phyloP scores from a whole-genome alignment of 352 stramenopile species.

The Phytophthora citrophthora region DNA sequence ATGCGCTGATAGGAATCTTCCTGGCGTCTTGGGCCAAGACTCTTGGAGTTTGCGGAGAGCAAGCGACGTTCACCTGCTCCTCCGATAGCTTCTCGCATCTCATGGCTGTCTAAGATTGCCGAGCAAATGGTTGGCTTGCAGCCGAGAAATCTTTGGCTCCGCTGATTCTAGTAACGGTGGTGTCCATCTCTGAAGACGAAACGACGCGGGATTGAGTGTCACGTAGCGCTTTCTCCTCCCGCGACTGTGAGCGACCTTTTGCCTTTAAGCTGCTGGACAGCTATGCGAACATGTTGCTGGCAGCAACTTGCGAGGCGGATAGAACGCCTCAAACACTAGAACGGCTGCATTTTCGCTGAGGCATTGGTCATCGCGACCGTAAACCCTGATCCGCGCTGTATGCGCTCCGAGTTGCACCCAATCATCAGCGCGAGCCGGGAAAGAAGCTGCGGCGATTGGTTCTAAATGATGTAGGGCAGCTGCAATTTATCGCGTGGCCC shows the following conservation, averaged over 20 bases:
- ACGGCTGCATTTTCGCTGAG: neutral
- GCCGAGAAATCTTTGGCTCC: neutral
- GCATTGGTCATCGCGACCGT: neutral
- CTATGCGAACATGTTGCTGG: neutral
- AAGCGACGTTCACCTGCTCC: too few relatives aligned
- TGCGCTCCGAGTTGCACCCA: too few relatives aligned
- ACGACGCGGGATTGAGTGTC: constrained; percentile 1
- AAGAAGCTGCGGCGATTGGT: neutral
- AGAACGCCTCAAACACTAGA: neutral
- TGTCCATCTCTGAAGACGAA: constrained; percentile 28
- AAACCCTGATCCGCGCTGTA: neutral
- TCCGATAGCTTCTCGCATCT: neutral
- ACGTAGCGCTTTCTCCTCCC: neutral
- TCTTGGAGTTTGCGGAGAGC: neutral
- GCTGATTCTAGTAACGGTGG: constrained; percentile 2
- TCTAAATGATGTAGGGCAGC: constrained; percentile 25
- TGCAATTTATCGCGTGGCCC: constrained; percentile 14
- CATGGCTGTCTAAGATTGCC: constrained; percentile 2
- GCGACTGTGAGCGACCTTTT: neutral
- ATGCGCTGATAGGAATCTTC: constrained; percentile 7
- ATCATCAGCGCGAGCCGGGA: too few relatives aligned
- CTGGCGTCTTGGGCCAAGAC: too few relatives aligned
- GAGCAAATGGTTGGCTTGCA: neutral
- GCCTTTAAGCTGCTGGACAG: neutral
- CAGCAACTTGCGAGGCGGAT: neutral